Percentiles rank a stretch among this genome's conserved stretches.
phyloP scores from a whole-genome alignment of 495 filamentous ascomycete genomes.

The Aspergillus bertholletiae region DNA sequence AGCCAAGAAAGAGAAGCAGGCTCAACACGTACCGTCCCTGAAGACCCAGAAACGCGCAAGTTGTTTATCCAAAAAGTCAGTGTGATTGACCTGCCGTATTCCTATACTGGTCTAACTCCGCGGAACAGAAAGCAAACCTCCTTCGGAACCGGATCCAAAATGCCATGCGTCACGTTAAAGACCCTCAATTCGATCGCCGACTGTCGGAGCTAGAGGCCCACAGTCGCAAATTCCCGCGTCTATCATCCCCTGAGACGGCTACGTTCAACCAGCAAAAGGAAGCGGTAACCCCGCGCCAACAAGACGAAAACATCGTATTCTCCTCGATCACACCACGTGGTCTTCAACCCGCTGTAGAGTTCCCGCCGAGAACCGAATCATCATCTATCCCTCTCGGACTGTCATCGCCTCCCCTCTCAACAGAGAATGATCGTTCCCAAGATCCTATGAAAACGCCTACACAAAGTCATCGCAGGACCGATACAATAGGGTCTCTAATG shows the following conservation, averaged over 20 bases:
- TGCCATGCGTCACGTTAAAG: slow-evolving; percentile 41
- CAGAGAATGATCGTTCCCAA: slow-evolving; percentile 4
- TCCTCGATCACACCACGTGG: neutral
- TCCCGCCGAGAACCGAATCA: slow-evolving; percentile 17
- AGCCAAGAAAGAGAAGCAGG: slow-evolving; percentile 14
- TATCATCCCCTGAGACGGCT: slow-evolving; percentile 25
- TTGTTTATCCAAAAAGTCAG: slow-evolving; percentile 44
- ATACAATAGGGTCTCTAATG: slow-evolving; percentile 27
- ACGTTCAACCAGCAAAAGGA: slow-evolving; percentile 16
- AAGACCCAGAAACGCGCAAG: slow-evolving; percentile 37
- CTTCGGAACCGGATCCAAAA: slow-evolving; percentile 41
- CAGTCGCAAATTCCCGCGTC: slow-evolving; percentile 37
- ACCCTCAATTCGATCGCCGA: slow-evolving; percentile 43
- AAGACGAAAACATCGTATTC: slow-evolving; percentile 10
- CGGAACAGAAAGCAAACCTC: slow-evolving; percentile 38
- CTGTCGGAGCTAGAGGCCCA: slow-evolving; percentile 43
- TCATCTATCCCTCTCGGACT: slow-evolving; percentile 10
- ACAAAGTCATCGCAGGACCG: slow-evolving; percentile 18
- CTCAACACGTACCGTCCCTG: slow-evolving; percentile 21
- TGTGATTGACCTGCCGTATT: neutral
- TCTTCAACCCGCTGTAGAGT: slow-evolving; percentile 17
- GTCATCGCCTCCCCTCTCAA: slow-evolving; percentile 15
- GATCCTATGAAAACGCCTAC: slow-evolving; percentile 24
- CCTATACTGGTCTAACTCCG: slow-evolving; percentile 4
- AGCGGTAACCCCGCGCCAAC: slow-evolving; percentile 13